Evolutionary conservation across 2,329 filamentous ascomycete genomes (phyloP).

Genomic region (Talaromyces sp.): DNA sequence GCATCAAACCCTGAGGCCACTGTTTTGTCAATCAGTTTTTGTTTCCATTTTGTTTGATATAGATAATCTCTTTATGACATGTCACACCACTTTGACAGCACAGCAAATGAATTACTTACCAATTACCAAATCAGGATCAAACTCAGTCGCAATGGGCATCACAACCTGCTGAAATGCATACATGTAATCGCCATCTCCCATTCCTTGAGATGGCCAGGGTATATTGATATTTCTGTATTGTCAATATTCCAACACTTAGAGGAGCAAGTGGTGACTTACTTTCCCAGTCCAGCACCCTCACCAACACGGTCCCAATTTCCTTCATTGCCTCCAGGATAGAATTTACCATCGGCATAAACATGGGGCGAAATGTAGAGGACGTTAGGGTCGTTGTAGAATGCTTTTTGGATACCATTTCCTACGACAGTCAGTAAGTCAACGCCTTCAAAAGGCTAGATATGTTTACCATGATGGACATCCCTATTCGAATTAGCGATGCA

Average conservation of each 20-base stretch:
- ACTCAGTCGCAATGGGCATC: slow-evolving; percentile 93
- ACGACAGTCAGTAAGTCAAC: background rate
- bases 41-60: no score
- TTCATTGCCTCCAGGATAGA: slow-evolving; percentile 70
- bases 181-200: slow-evolving; percentile 97
- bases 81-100: background rate
- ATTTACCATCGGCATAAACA: slow-evolving; percentile 77
- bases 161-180: slow-evolving; percentile 93
- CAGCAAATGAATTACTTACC: slow-evolving; percentile 35
- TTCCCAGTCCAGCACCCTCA: slow-evolving; percentile 56
- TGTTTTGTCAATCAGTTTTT: slow-evolving; percentile 26
- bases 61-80: background rate
- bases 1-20: slow-evolving; percentile 96
- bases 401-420: slow-evolving; percentile 93
- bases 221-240: slow-evolving; percentile 63
- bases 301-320: slow-evolving; percentile 62
- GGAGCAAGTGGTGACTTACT: slow-evolving; percentile 34
- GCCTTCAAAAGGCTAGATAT: background rate
- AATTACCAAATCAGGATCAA: slow-evolving; percentile 90
- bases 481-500: slow-evolving; percentile 29
- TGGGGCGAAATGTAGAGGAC: slow-evolving; percentile 94
- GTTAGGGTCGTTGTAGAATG: slow-evolving; percentile 92
- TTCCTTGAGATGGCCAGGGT: slow-evolving; percentile 67
- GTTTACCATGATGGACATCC: slow-evolving; percentile 65
- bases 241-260: background rate